Conservation (phyloP, 2,329 filamentous ascomycete genomes). For the Ceratocystis eucalypticola region DNA sequence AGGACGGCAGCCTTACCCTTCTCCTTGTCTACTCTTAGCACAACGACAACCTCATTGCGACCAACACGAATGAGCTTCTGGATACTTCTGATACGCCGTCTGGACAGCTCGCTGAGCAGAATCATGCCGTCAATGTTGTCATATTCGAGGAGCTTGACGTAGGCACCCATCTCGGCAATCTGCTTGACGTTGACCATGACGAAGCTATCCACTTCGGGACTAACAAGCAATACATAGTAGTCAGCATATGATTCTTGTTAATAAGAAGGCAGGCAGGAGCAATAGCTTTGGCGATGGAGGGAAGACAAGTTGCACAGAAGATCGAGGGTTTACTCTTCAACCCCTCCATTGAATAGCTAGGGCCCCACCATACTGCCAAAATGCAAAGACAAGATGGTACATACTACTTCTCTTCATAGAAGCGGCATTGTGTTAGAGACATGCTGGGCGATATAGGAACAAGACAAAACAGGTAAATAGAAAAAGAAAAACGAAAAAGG, state of each 20-base stretch:
- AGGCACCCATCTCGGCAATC: conserved; percentile 99
- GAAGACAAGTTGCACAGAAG: not conserved
- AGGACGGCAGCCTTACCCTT: conserved; percentile 48
- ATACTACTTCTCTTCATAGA: conserved; percentile 85
- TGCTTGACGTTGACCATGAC: conserved; percentile 99
- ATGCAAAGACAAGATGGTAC: conserved; percentile 19
- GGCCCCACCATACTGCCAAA: not conserved
- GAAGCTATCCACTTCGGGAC: conserved; percentile 93
- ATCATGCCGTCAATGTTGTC: conserved; percentile 99
- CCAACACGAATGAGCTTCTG: conserved; percentile 98
- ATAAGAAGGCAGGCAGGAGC: too few relatives aligned
- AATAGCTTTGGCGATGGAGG: not conserved
- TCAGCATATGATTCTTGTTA: conserved; percentile 9
- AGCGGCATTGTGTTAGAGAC: conserved; percentile 93
- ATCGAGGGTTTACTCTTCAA: not conserved
- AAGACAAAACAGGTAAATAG: not conserved
- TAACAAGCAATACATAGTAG: conserved; percentile 14
- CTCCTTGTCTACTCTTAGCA: conserved; percentile 97
- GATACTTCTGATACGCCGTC: conserved; percentile 95
- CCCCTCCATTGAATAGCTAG: conserved; percentile 24
- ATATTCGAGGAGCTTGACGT: conserved; percentile 98
- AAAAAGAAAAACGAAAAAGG: conserved; percentile 3
- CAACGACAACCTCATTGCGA: conserved; percentile 95
- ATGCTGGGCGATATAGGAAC: conserved; percentile 47
- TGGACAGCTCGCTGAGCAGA: conserved; percentile 87